Evolutionary conservation across 2,329 filamentous ascomycete species (phyloP).

Genomic region (Akanthomyces uredinophilus): DNA sequence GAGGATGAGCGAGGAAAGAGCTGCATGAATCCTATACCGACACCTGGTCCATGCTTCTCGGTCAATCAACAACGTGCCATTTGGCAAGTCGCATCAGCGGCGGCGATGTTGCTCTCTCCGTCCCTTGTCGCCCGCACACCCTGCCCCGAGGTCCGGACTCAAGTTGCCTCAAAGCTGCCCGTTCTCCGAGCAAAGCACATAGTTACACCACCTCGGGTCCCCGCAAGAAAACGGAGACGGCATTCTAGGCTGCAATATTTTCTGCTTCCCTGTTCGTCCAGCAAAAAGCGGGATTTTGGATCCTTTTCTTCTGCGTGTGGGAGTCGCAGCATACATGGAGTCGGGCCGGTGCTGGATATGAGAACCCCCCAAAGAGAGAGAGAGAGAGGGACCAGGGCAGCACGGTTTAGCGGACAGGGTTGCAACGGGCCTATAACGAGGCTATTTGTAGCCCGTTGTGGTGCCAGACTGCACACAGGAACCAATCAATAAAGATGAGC

Average conservation of each 20-base stretch:
- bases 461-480: background rate
- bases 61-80: background rate
- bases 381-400: background rate
- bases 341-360: background rate
- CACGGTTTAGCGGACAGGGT: background rate
- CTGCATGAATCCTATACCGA: background rate
- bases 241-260: constrained; percentile 5
- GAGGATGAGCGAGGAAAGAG: background rate
- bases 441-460: background rate
- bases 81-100: too few species aligned
- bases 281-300: background rate
- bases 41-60: background rate
- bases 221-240: constrained; percentile 1
- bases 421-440: background rate
- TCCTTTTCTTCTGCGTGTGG: background rate
- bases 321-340: constrained; percentile 6
- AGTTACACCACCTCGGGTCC: background rate
- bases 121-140: too few species aligned
- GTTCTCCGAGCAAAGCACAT: too few species aligned
- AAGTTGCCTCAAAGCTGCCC: too few species aligned
- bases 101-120: too few species aligned
- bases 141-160: too few species aligned
- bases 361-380: background rate
- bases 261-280: constrained; percentile 2
- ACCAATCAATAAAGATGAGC: background rate